phyloP scores from a whole-genome alignment of 768 basidiomycete species.

The Collybia nuda region DNA sequence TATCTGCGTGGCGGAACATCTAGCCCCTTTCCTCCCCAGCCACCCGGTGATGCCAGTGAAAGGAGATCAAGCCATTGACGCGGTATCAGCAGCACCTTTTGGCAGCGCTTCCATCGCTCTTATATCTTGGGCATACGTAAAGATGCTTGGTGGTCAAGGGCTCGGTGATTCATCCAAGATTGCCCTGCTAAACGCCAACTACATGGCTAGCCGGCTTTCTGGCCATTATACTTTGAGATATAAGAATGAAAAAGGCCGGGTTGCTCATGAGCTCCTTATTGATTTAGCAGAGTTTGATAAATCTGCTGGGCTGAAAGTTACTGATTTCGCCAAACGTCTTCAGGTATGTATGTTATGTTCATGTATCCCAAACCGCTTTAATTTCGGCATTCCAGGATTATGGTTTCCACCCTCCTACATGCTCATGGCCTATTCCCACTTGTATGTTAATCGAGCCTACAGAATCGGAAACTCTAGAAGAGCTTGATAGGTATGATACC shows the following conservation, averaged over 20 bases:
- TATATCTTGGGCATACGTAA: slow-evolving; percentile 99
- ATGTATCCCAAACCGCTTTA: not conserved
- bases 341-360: slow-evolving; percentile 50
- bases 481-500: slow-evolving; percentile 72
- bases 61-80: slow-evolving; percentile 73
- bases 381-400: slow-evolving; percentile 60
- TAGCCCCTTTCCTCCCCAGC: slow-evolving; percentile 90
- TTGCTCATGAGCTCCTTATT: slow-evolving; percentile 94
- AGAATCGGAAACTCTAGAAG: slow-evolving; percentile 91
- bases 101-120: slow-evolving; percentile 94
- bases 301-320: slow-evolving; percentile 84
- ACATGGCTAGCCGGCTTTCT: slow-evolving; percentile 88
- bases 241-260: slow-evolving; percentile 87
- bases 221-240: slow-evolving; percentile 85
- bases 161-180: slow-evolving; percentile 82
- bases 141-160: slow-evolving; percentile 97
- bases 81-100: slow-evolving; percentile 90
- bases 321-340: slow-evolving; percentile 94
- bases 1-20: slow-evolving; percentile 91
- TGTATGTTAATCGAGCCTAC: slow-evolving; percentile 99
- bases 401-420: slow-evolving; percentile 96
- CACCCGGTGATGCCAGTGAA: slow-evolving; percentile 75
- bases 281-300: slow-evolving; percentile 97
- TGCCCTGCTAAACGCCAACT: slow-evolving; percentile 94
- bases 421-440: slow-evolving; percentile 96